These are phyloP conservation scores for Cryptosporidium parvum DNA, from an alignment of 169 alveolate genomes.

Conservation along the genomic window DNA sequence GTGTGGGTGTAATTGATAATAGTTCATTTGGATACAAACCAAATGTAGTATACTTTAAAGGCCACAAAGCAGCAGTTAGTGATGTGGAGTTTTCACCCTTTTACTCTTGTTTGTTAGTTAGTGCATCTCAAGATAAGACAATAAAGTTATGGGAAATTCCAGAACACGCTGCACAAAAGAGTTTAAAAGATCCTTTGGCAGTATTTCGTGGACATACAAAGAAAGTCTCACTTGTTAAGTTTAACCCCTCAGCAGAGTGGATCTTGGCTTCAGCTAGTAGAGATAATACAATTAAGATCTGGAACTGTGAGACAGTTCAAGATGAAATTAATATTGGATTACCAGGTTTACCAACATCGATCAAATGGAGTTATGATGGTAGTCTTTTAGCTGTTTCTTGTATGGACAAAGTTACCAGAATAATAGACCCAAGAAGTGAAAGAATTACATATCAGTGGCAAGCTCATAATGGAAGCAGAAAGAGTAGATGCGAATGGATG, in stretches of 20 bases:
- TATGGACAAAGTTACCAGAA: constrained; percentile 65
- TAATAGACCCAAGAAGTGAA: constrained; percentile 70
- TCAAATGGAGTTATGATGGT: constrained; percentile 72
- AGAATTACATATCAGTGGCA: constrained; percentile 73
- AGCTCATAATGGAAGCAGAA: constrained; percentile 56
- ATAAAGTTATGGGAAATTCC: constrained; percentile 85
- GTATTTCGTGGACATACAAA: constrained; percentile 84
- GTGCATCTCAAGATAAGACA: constrained; percentile 89
- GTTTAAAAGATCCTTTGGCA: constrained; percentile 68
- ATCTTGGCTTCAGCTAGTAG: constrained; percentile 87
- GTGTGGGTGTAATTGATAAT: constrained; percentile 74
- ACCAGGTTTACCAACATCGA: constrained; percentile 63
- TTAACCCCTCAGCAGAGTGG: constrained; percentile 84
- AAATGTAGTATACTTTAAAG: constrained; percentile 69
- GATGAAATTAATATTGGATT: constrained; percentile 71
- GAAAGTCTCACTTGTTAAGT: constrained; percentile 82
- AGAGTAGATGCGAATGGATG: constrained; percentile 76
- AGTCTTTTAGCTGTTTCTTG: constrained; percentile 67
- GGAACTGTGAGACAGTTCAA: constrained; percentile 87
- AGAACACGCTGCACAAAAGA: constrained; percentile 74
- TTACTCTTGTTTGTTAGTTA: constrained; percentile 79
- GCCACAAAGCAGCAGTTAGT: constrained; percentile 69
- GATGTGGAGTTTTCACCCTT: constrained; percentile 74
- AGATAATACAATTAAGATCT: constrained; percentile 89
- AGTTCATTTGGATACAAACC: constrained; percentile 65